These are phyloP conservation scores for Alopecurus myosuroides DNA, from an alignment of 176 grass and related monocot genomes.

Conservation along the genomic window DNA sequence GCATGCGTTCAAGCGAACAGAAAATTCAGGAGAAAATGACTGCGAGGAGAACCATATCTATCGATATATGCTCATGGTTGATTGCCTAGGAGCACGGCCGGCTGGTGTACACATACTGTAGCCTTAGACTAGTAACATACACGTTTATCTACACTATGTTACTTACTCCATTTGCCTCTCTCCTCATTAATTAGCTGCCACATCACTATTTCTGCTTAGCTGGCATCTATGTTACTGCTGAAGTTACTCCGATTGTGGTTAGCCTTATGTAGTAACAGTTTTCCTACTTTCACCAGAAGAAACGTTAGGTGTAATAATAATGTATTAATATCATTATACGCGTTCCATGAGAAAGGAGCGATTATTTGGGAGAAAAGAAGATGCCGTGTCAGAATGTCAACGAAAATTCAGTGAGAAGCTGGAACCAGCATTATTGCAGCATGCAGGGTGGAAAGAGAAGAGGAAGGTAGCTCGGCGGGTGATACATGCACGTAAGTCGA, in stretches of 20 bases:
- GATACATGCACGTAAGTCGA: neutral
- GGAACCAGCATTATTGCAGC: neutral
- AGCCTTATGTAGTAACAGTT: too few species aligned
- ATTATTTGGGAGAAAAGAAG: neutral
- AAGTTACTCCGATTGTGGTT: too few species aligned
- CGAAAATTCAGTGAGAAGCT: neutral
- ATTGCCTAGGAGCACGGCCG: neutral
- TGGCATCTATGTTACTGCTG: too few species aligned
- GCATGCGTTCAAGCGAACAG: neutral
- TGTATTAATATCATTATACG: neutral
- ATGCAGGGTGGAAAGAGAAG: neutral
- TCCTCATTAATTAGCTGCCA: too few species aligned
- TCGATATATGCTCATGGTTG: neutral
- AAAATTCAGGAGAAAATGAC: neutral
- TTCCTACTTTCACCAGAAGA: neutral
- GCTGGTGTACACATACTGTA: neutral
- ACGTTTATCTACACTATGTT: too few species aligned
- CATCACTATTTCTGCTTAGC: too few species aligned
- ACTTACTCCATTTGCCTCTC: too few species aligned
- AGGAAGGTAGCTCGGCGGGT: neutral
- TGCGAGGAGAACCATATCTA: neutral
- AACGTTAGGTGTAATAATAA: neutral
- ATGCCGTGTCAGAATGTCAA: neutral
- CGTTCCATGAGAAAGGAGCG: neutral
- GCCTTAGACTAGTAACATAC: too few species aligned